Percentiles rank a stretch among this genome's conserved stretches.
Evolutionary conservation across 805 yeast species (phyloP).

Genomic region (Clavispora phyllophila): DNA sequence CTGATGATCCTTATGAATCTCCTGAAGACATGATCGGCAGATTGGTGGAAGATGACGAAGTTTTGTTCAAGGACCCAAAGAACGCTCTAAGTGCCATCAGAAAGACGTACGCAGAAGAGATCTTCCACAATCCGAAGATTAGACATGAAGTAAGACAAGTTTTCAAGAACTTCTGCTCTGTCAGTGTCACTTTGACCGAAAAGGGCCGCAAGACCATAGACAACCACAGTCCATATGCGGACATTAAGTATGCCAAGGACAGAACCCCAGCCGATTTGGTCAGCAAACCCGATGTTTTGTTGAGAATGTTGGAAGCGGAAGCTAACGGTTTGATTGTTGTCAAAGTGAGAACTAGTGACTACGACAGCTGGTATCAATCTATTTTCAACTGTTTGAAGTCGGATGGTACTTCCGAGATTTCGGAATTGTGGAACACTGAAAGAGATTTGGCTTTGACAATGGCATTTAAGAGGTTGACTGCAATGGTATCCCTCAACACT

Average conservation of each 20-base stretch:
- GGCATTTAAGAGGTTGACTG: conserved; percentile 64
- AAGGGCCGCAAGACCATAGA: conserved; percentile 68
- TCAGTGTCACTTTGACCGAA: conserved; percentile 76
- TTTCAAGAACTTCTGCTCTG: conserved; percentile 56
- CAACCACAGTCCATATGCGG: conserved; percentile 74
- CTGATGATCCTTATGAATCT: conserved; percentile 58
- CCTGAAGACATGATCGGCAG: conserved; percentile 59
- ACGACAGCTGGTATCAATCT: conserved; percentile 36
- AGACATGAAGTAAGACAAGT: conserved; percentile 65
- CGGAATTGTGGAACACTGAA: conserved; percentile 75
- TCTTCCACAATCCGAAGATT: conserved; percentile 74
- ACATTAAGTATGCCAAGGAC: conserved; percentile 85
- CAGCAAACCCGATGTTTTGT: conserved; percentile 70
- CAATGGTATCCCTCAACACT: conserved; percentile 65
- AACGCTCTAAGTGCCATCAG: conserved; percentile 71
- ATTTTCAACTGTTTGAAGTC: conserved; percentile 55
- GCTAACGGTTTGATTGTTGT: conserved; percentile 65
- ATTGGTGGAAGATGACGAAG: conserved; percentile 40
- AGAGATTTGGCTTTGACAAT: conserved; percentile 62
- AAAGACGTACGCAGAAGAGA: conserved; percentile 71
- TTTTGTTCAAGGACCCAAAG: conserved; percentile 50
- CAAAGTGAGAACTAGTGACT: conserved; percentile 50
- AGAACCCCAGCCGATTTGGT: conserved; percentile 73
- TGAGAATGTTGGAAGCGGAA: conserved; percentile 92
- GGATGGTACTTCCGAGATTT: conserved; percentile 71